Evolutionary conservation across 345 rosid species (phyloP).

Genomic region (Limnanthes douglasii): DNA sequence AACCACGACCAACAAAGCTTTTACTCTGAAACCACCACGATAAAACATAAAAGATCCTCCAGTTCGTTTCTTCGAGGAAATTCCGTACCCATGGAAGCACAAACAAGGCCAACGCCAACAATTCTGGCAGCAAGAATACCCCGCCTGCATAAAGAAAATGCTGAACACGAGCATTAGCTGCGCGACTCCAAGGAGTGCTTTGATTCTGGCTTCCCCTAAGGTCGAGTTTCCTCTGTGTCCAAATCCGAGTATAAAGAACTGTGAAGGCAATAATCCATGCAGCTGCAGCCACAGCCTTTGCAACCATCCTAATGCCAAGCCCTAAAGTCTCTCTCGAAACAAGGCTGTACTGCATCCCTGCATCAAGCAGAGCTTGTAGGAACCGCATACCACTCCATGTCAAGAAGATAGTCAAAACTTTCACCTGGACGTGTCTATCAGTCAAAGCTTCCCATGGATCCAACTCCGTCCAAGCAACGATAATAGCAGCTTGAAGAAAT

Average conservation of each 20-base stretch:
- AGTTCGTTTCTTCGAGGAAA: slow-evolving; percentile 74
- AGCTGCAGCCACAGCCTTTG: slow-evolving; percentile 52
- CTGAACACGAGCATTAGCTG: slow-evolving; percentile 26
- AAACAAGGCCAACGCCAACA: slow-evolving; percentile 66
- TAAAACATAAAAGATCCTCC: slow-evolving; percentile 54
- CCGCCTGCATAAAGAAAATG: slow-evolving; percentile 50
- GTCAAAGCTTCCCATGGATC: slow-evolving; percentile 45
- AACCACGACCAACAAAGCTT: slow-evolving; percentile 68
- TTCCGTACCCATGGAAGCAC: slow-evolving; percentile 86
- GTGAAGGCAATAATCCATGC: slow-evolving; percentile 55
- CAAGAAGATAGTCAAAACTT: slow-evolving; percentile 54
- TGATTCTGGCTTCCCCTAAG: too few species aligned
- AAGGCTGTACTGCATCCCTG: slow-evolving; percentile 39
- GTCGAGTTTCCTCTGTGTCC: slow-evolving; percentile 48
- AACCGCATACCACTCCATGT: slow-evolving; percentile 86
- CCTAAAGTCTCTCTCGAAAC: slow-evolving; percentile 67
- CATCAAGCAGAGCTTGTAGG: slow-evolving; percentile 69
- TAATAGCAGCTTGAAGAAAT: slow-evolving; percentile 56
- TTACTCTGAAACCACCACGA: slow-evolving; percentile 82
- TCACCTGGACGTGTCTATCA: slow-evolving; percentile 27
- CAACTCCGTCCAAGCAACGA: slow-evolving; percentile 54
- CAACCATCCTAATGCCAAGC: slow-evolving; percentile 63
- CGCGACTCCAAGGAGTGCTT: slow-evolving; percentile 33
- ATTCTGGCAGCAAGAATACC: slow-evolving; percentile 57
- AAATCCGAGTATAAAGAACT: slow-evolving; percentile 56